Evolutionary conservation across 345 rosid species (phyloP), one percentile per base, ranked within the genome.

Genomic region (Linum usitatissimum): DNA sequence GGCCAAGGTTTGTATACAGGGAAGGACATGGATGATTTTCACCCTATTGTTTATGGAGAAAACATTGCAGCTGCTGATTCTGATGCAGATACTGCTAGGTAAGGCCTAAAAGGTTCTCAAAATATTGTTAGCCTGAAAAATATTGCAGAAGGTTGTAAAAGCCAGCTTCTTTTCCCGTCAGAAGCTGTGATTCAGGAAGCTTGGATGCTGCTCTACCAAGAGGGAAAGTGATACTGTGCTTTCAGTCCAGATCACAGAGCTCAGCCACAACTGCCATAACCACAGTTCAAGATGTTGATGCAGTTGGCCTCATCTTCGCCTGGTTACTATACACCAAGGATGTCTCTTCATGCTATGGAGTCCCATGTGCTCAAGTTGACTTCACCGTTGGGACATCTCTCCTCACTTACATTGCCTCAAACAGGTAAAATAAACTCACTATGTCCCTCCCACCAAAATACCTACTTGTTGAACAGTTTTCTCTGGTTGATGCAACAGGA

Each of bases 141-240:
- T 9, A 18, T 57, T 39, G 61, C 15, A 3, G 61, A 60, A 49
- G 15, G 31, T 55, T 48, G 64, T 49, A 38, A 62, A 40, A 17
- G 12, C 2, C 4, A 15, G 21, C 15, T 4, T 54, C 14, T 64
- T 3, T 49, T 40, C 54, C 21, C 40, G 53, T 59, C 77, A 79
- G 86, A 61, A 64, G 75, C 48, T 82, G 82, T 55, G 82, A 73
- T 45, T 31, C 58, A 28, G 80, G 69, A 64, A 75, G 72, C 14
- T 66, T 79, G 53, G 75, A 82, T 66, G 66, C 77, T 6, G 72
- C 79, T 61, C 66, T 74, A 73, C 80, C 79, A 23, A 76, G 61
- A 62, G 87, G 87, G 57, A 83, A 80, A 63, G 74, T 80, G 59
- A 61, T 80, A 51, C 64, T 83, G 15, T 80, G 84, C 67, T 78